Evolutionary conservation across 345 rosid species (phyloP).

Genomic region (Eucalyptus polybractea): DNA sequence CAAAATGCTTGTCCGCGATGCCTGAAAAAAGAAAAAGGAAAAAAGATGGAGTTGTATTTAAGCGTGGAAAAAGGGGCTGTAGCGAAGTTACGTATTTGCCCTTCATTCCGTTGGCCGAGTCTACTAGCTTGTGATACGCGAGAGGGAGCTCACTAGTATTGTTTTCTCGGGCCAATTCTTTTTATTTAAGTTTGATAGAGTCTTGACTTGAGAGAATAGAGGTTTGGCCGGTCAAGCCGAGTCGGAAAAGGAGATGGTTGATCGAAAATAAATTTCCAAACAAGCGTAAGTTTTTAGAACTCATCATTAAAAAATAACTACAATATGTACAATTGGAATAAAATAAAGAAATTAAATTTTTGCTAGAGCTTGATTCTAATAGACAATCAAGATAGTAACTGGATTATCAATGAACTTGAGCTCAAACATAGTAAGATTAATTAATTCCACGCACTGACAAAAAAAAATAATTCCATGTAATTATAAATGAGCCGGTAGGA

Average conservation of each 20-base stretch:
- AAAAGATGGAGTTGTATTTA: background rate
- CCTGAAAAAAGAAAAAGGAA: background rate
- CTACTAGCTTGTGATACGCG: background rate
- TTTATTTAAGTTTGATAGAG: background rate
- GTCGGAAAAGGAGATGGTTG: background rate
- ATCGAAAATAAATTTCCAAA: background rate
- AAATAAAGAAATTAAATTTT: background rate
- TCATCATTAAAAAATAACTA: background rate
- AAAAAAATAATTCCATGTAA: background rate
- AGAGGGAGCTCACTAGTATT: background rate
- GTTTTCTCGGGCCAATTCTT: background rate
- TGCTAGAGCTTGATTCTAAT: background rate
- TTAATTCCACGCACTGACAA: background rate
- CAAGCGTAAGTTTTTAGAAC: background rate
- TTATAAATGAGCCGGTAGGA: background rate
- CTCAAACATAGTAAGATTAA: background rate
- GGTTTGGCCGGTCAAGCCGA: background rate
- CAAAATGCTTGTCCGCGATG: background rate
- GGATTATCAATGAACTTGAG: background rate
- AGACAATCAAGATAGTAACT: background rate
- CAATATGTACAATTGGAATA: background rate
- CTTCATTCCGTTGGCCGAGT: background rate
- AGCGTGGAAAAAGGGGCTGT: background rate
- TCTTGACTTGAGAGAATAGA: background rate
- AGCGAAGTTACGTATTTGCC: background rate